These are phyloP conservation scores for Dactylis glomerata DNA, from an alignment of 176 grass and related monocot species.

Conservation along the genomic window DNA sequence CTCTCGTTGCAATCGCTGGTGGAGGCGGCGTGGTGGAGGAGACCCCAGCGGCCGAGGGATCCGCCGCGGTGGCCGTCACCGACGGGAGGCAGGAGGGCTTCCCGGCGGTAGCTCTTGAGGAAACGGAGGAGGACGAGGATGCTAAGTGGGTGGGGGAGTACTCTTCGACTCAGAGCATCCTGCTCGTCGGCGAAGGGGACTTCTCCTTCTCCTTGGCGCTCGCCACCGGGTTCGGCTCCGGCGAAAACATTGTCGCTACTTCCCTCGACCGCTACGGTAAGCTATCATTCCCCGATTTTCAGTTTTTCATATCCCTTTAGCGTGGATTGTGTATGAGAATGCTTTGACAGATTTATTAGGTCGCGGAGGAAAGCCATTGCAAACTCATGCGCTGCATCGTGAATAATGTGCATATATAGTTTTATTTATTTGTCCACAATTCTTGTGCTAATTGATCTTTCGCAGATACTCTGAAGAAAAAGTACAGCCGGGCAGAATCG, in stretches of 20 bases:
- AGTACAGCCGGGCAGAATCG: slow-evolving; percentile 12
- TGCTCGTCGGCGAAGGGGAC: slow-evolving; percentile 50
- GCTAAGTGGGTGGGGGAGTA: slow-evolving; percentile 39
- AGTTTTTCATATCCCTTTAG: neutral
- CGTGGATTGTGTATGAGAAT: neutral
- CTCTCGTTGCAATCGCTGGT: neutral
- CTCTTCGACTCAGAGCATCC: slow-evolving; percentile 30
- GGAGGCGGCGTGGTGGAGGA: neutral
- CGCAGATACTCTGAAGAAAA: slow-evolving; percentile 24
- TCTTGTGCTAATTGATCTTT: neutral
- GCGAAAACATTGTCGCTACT: slow-evolving; percentile 39
- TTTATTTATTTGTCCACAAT: neutral
- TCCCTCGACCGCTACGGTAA: slow-evolving; percentile 45
- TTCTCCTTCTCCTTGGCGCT: slow-evolving; percentile 59
- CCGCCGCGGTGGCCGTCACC: neutral
- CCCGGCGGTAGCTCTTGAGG: neutral
- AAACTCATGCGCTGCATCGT: neutral
- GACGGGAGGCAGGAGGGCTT: neutral
- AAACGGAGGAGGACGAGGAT: neutral
- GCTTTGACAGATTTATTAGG: neutral
- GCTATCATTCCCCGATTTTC: neutral
- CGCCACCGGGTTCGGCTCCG: slow-evolving; percentile 53
- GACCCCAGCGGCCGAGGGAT: neutral
- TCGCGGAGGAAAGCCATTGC: neutral
- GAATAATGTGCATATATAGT: neutral